Conservation (phyloP, 225 moss, liverwort and hornwort species). For the Physcomitrellopsis africana region DNA sequence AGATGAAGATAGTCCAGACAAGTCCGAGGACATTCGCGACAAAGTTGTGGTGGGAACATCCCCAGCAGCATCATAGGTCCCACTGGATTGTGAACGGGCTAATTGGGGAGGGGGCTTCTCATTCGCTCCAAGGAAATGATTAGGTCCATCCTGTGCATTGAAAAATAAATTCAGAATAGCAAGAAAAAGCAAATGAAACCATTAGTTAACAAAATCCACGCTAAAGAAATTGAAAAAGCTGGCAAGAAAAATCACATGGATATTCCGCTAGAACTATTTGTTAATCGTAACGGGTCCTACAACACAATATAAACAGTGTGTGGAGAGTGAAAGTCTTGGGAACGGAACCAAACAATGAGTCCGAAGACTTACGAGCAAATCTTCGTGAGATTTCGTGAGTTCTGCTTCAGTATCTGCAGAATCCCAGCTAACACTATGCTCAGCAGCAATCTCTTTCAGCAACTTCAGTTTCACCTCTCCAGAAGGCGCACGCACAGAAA, state of each 20-base stretch:
- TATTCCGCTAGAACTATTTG: background rate
- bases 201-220: background rate
- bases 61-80: conserved; percentile 19
- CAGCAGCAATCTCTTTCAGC: conserved; percentile 87
- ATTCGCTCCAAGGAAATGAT: conserved; percentile 60
- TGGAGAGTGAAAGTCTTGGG: background rate
- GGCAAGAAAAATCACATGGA: background rate
- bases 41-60: conserved; percentile 37
- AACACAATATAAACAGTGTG: too few relatives aligned
- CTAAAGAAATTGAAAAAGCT: background rate
- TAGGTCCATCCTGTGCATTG: conserved; percentile 80
- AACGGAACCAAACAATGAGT: background rate
- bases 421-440: conserved; percentile 90
- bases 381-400: conserved; percentile 75
- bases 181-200: background rate
- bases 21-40: conserved; percentile 40
- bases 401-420: conserved; percentile 85
- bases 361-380: conserved; percentile 80
- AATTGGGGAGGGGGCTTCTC: conserved; percentile 40
- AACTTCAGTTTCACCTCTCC: conserved; percentile 92
- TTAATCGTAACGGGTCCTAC: background rate
- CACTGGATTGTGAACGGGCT: conserved; percentile 4
- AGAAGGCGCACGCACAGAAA: conserved; percentile 86
- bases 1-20: conserved; percentile 41
- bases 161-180: conserved; percentile 18